These are phyloP conservation scores for Hirschfeldia incana DNA, from an alignment of 345 rosid genomes.

Conservation along the genomic window DNA sequence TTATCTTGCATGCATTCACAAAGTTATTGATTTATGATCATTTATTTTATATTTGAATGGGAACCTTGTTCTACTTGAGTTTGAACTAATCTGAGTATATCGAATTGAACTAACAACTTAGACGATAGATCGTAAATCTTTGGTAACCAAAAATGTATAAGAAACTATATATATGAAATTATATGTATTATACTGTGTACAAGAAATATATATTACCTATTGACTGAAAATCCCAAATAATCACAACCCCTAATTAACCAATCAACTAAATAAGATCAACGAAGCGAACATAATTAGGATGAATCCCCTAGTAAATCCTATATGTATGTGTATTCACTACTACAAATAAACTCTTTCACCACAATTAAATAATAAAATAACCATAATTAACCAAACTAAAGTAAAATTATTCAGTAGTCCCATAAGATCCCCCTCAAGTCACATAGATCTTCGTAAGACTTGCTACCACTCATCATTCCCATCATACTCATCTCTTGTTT, in stretches of 20 bases:
- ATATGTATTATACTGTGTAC: slow-evolving; percentile 19
- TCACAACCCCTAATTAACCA: slow-evolving; percentile 36
- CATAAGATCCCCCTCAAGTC: slow-evolving; percentile 35
- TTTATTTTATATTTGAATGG: neutral
- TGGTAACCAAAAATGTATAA: slow-evolving; percentile 3
- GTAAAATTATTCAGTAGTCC: slow-evolving; percentile 25
- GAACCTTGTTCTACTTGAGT: slow-evolving; percentile 3
- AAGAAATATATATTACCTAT: slow-evolving; percentile 16
- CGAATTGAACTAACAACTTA: slow-evolving; percentile 11
- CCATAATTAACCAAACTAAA: neutral
- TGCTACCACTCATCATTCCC: slow-evolving; percentile 33
- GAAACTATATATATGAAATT: slow-evolving; percentile 5
- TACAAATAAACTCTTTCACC: slow-evolving; percentile 33
- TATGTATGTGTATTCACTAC: slow-evolving; percentile 28
- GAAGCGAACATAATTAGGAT: slow-evolving; percentile 23
- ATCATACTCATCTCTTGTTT: slow-evolving; percentile 38
- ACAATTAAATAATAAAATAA: slow-evolving; percentile 25
- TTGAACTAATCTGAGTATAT: neutral
- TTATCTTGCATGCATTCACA: neutral
- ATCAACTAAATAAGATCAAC: slow-evolving; percentile 26
- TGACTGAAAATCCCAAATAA: slow-evolving; percentile 26
- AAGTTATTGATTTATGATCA: neutral
- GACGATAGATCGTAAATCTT: neutral
- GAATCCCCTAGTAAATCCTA: slow-evolving; percentile 32
- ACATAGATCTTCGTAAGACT: slow-evolving; percentile 40